phyloP scores from a whole-genome alignment of 345 rosid genomes.

The Jatropha curcas region DNA sequence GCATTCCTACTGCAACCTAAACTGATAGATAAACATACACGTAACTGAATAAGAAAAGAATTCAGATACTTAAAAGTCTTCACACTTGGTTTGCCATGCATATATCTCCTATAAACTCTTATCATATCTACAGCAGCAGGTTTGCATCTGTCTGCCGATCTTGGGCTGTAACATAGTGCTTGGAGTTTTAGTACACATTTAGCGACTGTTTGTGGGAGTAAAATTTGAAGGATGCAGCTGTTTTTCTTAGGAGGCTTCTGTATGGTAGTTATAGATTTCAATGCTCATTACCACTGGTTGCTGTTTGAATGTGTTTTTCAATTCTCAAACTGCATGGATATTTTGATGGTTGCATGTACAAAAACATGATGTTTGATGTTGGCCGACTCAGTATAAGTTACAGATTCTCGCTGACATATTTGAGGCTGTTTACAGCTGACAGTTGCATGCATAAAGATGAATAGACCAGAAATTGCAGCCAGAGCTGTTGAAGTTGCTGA shows the following conservation, averaged over 20 bases:
- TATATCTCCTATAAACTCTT: no score
- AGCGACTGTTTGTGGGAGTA: neutral
- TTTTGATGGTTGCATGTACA: neutral
- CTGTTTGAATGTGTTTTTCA: neutral
- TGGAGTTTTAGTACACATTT: neutral
- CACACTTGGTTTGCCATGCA: no score
- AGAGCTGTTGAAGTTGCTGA: slow-evolving; percentile 46
- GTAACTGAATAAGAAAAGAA: no score
- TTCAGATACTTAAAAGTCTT: no score
- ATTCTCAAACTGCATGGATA: neutral
- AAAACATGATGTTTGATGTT: no score
- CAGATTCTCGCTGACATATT: slow-evolving; percentile 11
- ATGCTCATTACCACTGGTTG: neutral
- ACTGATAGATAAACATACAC: no score
- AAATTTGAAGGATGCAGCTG: neutral
- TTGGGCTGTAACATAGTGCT: no score
- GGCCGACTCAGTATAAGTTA: no score
- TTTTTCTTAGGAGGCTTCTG: neutral
- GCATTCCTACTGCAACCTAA: no score
- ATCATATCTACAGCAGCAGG: no score
- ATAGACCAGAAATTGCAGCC: slow-evolving; percentile 48
- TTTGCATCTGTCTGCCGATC: no score
- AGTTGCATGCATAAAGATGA: slow-evolving; percentile 56
- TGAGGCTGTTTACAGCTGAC: slow-evolving; percentile 41
- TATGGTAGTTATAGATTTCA: neutral